Base-by-base conservation (phyloP, 805 yeast genomes). In the Kuraishia capsulata region DNA sequence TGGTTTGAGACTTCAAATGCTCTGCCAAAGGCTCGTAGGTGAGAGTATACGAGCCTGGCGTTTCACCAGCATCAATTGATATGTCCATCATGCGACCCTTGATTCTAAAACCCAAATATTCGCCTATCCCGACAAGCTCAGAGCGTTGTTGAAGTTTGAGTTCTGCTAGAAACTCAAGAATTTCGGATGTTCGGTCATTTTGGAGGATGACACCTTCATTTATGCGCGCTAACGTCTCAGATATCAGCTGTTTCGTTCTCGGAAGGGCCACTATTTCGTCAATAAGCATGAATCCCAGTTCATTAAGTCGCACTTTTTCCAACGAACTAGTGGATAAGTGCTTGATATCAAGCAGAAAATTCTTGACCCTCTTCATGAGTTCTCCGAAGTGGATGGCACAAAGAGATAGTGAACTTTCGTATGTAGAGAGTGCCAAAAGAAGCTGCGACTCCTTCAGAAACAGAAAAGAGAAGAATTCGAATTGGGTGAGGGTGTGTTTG, bases 71-170 rank as follows among this genome's bases (percentile, higher is more conserved):
- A 5, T 46, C 53, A 2, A 44, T 29, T 32, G 17, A 9, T 3
- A 39, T 9, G 2, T 39, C 40, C 8, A 26, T 16, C 24, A 59
- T 44, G 0, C 59, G 42, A 0, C 68, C 68, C 28, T 50, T 46
- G 9, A 68, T 43, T 2, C 39, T 32, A 39, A 60, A 65, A 1
- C 52, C 54, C 25, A 48, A 50, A 0, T 39, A 20, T 3, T 40
- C 39, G 0, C 67, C 73, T 3, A 69, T 33, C 2, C 51, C 46
- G 3, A 63, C 47, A 4, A 75, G 43, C 32, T 62, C 60, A 16
- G 73, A 62, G 39, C 83, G 54, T 46, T 73, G 74, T 21, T 67
- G 43, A 8, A 76, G 50, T 28, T 63, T 57, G 16, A 78, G 46
- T 33, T 76, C 78, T 1, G 76, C 83, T 32, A 68, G 53, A 33